phyloP scores from a whole-genome alignment of 345 rosid genomes.

The Eucalyptus sideroxylon region DNA sequence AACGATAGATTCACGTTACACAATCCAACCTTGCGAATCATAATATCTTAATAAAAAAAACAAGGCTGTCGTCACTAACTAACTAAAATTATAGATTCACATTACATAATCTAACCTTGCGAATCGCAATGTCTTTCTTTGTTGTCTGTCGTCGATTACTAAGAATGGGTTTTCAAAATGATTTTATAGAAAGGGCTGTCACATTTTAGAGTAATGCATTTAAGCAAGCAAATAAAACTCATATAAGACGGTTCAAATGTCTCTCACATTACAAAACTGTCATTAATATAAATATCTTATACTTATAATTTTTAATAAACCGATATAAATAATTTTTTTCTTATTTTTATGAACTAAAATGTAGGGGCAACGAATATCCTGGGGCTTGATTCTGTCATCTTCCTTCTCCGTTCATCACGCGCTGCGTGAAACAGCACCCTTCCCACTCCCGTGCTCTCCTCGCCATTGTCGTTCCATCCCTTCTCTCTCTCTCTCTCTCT shows the following conservation, averaged over 20 bases:
- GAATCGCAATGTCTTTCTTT: not conserved
- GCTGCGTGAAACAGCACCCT: not conserved
- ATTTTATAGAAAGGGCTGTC: too few species aligned
- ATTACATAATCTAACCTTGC: not conserved
- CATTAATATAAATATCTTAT: not conserved
- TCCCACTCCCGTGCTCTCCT: not conserved
- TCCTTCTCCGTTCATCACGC: not conserved
- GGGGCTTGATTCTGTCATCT: not conserved
- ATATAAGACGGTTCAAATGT: not conserved
- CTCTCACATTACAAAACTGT: not conserved
- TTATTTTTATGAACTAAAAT: not conserved
- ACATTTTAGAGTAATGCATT: too few species aligned
- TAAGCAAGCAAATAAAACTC: too few species aligned
- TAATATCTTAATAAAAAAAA: too few species aligned
- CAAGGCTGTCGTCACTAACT: fast-evolving
- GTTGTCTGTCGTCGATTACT: fast-evolving
- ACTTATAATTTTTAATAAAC: not conserved
- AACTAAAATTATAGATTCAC: too few species aligned
- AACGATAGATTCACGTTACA: not conserved
- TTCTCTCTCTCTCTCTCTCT: not conserved
- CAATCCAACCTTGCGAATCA: not conserved
- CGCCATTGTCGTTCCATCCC: not conserved
- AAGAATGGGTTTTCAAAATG: too few species aligned
- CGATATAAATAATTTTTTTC: not conserved
- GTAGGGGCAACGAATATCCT: not conserved